These are phyloP conservation scores for Pyricularia pennisetigena DNA, from an alignment of 2,329 filamentous ascomycete species.

Conservation along the genomic window DNA sequence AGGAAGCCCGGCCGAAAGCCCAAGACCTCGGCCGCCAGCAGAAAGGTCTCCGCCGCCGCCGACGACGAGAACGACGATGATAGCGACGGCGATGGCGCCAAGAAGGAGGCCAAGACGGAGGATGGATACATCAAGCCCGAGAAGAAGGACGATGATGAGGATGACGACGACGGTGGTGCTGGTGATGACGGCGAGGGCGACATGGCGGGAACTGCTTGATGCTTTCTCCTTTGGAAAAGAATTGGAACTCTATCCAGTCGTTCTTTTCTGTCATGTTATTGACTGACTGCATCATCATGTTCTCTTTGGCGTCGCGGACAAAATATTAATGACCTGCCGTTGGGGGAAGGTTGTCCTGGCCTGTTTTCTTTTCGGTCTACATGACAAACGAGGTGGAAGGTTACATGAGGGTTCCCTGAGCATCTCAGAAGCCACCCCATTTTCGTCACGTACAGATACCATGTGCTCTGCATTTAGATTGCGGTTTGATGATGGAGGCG, in stretches of 20 bases:
- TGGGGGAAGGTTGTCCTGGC: neutral
- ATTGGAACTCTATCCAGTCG: neutral
- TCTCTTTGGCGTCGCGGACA: neutral
- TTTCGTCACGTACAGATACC: neutral
- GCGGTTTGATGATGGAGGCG: neutral
- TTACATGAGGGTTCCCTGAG: neutral
- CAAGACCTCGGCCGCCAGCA: neutral
- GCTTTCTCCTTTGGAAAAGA: neutral
- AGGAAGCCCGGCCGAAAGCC: neutral
- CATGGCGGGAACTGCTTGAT: neutral
- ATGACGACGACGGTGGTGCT: neutral
- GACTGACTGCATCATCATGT: neutral
- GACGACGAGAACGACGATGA: neutral
- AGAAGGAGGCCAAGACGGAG: conserved; percentile 1
- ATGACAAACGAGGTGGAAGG: neutral
- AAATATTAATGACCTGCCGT: neutral
- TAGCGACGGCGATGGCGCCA: neutral
- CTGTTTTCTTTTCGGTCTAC: neutral
- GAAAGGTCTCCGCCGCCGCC: neutral
- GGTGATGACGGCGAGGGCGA: neutral
- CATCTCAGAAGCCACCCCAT: neutral
- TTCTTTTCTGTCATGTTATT: neutral
- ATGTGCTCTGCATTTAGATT: neutral
- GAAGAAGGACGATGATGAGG: neutral
- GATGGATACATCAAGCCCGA: neutral